A percentile compares a stretch with the other conserved stretches of the same genome.
Evolutionary conservation across 805 yeast species (phyloP).

Genomic region (Ogataea nakhonphanomensis): DNA sequence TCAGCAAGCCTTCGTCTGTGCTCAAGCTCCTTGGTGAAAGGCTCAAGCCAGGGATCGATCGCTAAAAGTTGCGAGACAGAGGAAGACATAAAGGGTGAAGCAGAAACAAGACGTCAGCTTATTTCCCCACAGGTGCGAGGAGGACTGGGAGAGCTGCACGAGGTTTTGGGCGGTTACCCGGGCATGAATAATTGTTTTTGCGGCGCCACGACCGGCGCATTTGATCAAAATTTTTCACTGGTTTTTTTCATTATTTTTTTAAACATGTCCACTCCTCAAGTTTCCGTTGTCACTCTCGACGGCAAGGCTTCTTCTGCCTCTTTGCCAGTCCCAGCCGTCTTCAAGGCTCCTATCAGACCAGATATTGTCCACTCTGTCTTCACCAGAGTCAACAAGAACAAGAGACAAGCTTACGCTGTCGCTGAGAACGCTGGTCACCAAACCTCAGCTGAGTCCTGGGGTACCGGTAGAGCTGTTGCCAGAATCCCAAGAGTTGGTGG

Average conservation of each 20-base stretch:
- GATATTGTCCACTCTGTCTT: slow-evolving; percentile 98
- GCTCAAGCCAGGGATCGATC: slow-evolving; percentile 84
- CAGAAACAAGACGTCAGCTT: slow-evolving; percentile 8
- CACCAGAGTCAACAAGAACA: slow-evolving; percentile 99
- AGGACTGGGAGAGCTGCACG: neutral
- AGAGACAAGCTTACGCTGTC: slow-evolving; percentile 99
- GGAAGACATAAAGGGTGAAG: slow-evolving; percentile 3
- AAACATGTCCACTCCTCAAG: slow-evolving; percentile 79
- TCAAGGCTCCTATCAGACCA: slow-evolving; percentile 99
- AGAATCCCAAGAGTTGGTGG: slow-evolving; percentile 99
- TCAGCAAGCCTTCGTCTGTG: slow-evolving; percentile 65
- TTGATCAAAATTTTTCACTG: slow-evolving; percentile 3
- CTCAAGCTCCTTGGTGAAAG: slow-evolving; percentile 63
- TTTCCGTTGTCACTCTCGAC: slow-evolving; percentile 78
- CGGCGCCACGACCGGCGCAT: slow-evolving; percentile 1
- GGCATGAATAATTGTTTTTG: neutral
- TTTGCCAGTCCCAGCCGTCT: slow-evolving; percentile 95
- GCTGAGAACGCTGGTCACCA: slow-evolving; percentile 99
- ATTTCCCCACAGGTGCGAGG: slow-evolving; percentile 6
- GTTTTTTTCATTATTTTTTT: slow-evolving; percentile 5
- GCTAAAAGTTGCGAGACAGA: slow-evolving; percentile 34
- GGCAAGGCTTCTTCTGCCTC: slow-evolving; percentile 85
- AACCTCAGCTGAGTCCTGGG: slow-evolving; percentile 99
- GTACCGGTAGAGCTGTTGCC: slow-evolving; percentile 99
- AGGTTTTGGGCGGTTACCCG: slow-evolving; percentile 13